Percentiles rank a stretch among this genome's conserved stretches.
Conservation (phyloP, 768 basidiomycete genomes). For the Gymnopilus dilepis region DNA sequence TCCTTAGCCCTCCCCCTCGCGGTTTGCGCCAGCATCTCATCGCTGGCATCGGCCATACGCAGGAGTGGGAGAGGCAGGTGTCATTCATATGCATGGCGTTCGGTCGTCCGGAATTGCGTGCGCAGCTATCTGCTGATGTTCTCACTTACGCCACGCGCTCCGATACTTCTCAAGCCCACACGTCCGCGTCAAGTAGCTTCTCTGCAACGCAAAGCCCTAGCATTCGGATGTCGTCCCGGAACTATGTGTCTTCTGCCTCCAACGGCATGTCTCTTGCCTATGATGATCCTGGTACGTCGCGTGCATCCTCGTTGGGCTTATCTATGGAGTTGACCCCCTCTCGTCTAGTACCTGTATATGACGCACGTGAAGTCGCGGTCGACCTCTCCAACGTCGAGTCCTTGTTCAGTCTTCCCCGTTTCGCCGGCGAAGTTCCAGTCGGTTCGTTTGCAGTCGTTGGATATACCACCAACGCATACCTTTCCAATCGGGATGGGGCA, state of each 20-base stretch:
- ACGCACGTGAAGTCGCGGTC: neutral
- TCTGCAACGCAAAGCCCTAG: neutral
- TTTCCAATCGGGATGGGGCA: no score
- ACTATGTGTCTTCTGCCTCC: neutral
- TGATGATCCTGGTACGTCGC: neutral
- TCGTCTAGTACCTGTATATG: neutral
- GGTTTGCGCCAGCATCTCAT: neutral
- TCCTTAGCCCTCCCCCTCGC: neutral
- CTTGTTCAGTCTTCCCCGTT: neutral
- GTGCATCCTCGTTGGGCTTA: neutral
- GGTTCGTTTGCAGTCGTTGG: no score
- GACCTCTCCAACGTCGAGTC: neutral
- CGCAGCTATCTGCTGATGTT: neutral
- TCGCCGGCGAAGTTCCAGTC: neutral
- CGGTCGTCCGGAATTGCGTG: neutral
- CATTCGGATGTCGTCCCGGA: neutral
- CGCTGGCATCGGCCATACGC: neutral
- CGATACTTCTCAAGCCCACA: neutral
- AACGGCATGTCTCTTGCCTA: neutral
- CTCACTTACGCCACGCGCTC: neutral
- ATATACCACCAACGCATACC: no score
- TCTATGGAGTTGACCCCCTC: no score
- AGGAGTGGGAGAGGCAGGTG: neutral
- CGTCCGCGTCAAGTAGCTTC: neutral
- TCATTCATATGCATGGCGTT: slow-evolving; percentile 3